Base-by-base conservation (phyloP, 768 basidiomycete genomes). In the Chalciporus chontae region DNA sequence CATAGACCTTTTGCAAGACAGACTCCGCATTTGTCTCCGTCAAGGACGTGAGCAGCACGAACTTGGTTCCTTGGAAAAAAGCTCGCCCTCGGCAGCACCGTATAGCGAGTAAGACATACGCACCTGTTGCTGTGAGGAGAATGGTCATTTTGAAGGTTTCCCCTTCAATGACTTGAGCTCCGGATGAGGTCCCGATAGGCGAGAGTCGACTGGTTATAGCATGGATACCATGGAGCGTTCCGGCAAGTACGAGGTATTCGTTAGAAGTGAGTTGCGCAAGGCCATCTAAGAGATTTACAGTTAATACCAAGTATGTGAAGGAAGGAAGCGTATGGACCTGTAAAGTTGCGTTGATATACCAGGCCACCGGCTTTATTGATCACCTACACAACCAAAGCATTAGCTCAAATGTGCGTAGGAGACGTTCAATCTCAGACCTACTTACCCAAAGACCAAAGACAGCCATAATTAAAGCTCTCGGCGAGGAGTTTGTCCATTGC, bases 321-420 rank as follows among this genome's bases (percentile, higher is more conserved):
- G 4, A 42, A 8, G 24, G 39, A 14, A 24, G 40, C 45, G 44
- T 47, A 64, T 74, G 41, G 55, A 90, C 94, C 92, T 73, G 87
- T 84, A 65, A 94, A 95, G 64, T 85, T 91, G 51, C 90, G 81
- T 59, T 94, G 88, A 72, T 94, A 98, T 39, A 97, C 87, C 29
- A 98, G 79, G 7, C 96, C 96, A 23, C 96, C 96, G 13, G 96
- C 96, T 74, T 98, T 98, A 70, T 97, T 98, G 63, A 98, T 95
- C 49, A 97, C 83, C 90, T 93, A 66, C 51, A 67, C 17, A 32
- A 23, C 11, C 40, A 21, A 23, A 45, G 54, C 39, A 45, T 39
- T 34, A 21, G 17, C 13, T 8, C 14, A 60, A 40, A 32, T 18
- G 29, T 7, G 36, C 43, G 1, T 43, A 10, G n/a, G 14, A 36